Evolutionary conservation across 2,329 filamentous ascomycete genomes (phyloP).

Genomic region (Fusarium foetens): DNA sequence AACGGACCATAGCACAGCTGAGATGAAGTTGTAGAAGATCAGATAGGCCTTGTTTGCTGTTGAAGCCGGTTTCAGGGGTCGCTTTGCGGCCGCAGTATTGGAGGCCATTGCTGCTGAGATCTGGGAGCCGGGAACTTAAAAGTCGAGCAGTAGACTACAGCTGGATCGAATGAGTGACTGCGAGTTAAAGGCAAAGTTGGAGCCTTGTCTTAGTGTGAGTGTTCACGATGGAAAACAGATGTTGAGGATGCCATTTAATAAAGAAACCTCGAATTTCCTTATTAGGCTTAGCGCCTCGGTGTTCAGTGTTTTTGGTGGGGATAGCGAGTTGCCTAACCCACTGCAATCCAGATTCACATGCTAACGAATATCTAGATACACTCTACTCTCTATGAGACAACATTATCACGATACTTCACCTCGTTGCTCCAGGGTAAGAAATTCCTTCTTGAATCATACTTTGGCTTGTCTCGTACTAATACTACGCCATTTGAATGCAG

Average conservation of each 20-base stretch:
- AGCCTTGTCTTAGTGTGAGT: background rate
- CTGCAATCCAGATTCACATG: background rate
- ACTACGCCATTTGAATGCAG: background rate
- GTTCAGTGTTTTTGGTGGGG: conserved; percentile 12
- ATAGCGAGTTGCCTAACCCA: background rate
- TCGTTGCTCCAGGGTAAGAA: background rate
- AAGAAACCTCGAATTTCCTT: conserved; percentile 17
- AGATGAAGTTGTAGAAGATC: conserved; percentile 84
- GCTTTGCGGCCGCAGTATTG: conserved; percentile 35
- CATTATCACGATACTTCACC: background rate
- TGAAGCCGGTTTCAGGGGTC: conserved; percentile 43
- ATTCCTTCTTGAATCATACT: background rate
- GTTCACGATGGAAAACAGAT: conserved; percentile 18
- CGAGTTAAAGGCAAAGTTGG: background rate
- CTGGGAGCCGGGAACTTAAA: background rate
- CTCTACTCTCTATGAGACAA: background rate
- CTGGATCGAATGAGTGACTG: background rate
- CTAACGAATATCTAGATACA: background rate
- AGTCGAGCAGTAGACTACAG: background rate
- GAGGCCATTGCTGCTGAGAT: conserved; percentile 33
- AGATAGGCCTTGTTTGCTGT: conserved; percentile 74
- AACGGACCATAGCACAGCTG: conserved; percentile 79
- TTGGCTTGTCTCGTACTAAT: background rate
- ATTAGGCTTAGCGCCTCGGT: conserved; percentile 30
- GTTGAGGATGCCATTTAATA: conserved; percentile 34